Percentiles rank a stretch among this genome's conserved stretches.
These are phyloP conservation scores for Ganoderma leucocontextum DNA, from an alignment of 1,284 basidiomycete genomes.

Conservation along the genomic window DNA sequence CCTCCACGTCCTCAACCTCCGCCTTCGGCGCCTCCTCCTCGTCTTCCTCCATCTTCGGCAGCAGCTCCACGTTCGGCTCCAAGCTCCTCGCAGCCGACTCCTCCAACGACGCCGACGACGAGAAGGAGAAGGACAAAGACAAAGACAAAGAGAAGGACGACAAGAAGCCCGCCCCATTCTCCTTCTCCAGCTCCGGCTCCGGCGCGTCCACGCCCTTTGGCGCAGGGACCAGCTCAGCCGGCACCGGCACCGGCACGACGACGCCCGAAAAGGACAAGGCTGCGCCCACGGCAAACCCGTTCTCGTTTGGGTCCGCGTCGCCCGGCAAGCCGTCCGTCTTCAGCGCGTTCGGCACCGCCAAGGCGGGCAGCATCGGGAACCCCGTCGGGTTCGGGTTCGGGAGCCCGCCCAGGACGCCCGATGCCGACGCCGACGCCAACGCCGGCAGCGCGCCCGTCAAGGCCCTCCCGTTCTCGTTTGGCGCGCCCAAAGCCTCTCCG, in stretches of 20 bases:
- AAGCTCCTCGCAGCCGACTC: constrained; percentile 10
- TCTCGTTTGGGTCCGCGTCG: constrained; percentile 37
- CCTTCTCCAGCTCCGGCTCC: constrained; percentile 22
- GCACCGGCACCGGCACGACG: constrained; percentile 18
- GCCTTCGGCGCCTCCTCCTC: constrained; percentile 28
- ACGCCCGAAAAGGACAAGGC: constrained; percentile 30
- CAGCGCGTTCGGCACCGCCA: constrained; percentile 26
- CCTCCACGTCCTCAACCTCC: constrained; percentile 15
- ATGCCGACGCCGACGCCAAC: constrained; percentile 21
- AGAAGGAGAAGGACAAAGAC: constrained; percentile 31
- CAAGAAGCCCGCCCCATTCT: constrained; percentile 17
- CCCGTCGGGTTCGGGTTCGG: constrained; percentile 68
- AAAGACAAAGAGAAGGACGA: constrained; percentile 7
- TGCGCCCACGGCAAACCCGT: constrained; percentile 24
- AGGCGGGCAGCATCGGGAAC: constrained; percentile 59
- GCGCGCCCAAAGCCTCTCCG: constrained; percentile 33
- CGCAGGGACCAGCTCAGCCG: constrained; percentile 9
- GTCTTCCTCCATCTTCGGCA: constrained; percentile 25
- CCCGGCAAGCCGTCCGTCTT: constrained; percentile 27
- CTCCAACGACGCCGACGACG: constrained; percentile 12
- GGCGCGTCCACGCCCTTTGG: constrained; percentile 24
- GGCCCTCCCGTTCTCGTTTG: constrained; percentile 41
- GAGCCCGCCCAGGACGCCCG: constrained; percentile 46
- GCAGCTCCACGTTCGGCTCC: constrained; percentile 16
- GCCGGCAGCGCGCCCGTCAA: constrained; percentile 32